Base-by-base conservation (phyloP, 169 alveolate genomes). In the Perkinsus olseni region DNA sequence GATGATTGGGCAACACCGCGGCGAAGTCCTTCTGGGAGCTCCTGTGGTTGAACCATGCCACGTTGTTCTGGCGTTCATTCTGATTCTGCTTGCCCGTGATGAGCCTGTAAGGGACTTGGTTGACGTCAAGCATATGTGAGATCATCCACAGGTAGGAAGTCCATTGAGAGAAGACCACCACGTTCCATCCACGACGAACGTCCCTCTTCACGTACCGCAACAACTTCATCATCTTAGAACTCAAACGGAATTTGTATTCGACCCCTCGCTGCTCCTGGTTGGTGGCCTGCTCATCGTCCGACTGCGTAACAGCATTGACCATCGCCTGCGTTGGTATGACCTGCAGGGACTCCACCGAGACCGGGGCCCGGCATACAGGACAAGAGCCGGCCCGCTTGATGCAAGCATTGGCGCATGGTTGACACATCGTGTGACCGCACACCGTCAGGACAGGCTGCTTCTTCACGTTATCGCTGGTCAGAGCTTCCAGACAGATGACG, bases 101-200 rank as follows among this genome's bases (percentile, higher is more conserved):
- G 38, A 94, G 93, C 90, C 92, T 92, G 48, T 94, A 93, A 20
- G 95, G 94, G 1, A 94, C 93, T 38, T 94, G 90, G 92, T 94
- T 90, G 24, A 94, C 34, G 0, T 91, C 93, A 50, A 94, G 48
- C 93, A 94, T 93, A 39, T 94, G 93, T 50, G 93, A 91, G 0
- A 94, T 94, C 90, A 94, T 94, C 92, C 93, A 93, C 28, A 94
- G 93, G 91, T 93, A 92, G 20, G 94, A 94, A n/a, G 93, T 94
- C 95, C 95, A 94, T 24, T 94, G 95, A 1, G 95, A 94, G 92
- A 94, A 94, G 11, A 94, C 94, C 17, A 94, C 95, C 74, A 94
- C 91, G 74, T 94, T 94, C 74, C 93, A 91, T 38, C 93, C 95
- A 40, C 93, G 91, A 48, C 92, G 37, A 92, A 94, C 93, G 39